Evolutionary conservation across 768 basidiomycete species (phyloP), one percentile per base, ranked within the genome.

Genomic region (Tulasnella sp.): DNA sequence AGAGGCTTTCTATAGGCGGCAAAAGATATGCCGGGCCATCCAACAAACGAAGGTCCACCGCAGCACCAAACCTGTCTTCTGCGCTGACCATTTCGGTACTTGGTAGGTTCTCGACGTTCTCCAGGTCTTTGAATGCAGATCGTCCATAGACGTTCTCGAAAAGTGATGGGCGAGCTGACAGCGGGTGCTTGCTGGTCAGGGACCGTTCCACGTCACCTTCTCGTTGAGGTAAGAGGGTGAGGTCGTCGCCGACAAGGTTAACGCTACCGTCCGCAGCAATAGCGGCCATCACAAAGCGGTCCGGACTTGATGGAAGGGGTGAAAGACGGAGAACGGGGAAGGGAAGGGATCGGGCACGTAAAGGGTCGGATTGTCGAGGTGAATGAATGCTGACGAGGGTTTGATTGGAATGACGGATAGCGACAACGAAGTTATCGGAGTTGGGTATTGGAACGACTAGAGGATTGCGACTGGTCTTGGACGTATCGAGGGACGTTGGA

Each of bases 61-160:
- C 87, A 82, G 79, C 79, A 51, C 73, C 57, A 46, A 78, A 78
- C 61, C 61, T 26, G 29, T 67, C 61, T 6, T 67, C 61, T 18
- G 81, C 78, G 40, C 51, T 61, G 72, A 84, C 85, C 84, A 85
- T 32, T 79, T 83, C 80, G 15, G 81, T 78, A 48, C 80, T 73
- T 6, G 78, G 78, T 18, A 35, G 40, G 44, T 15, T 57, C 16
- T 72, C 51, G 80, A 77, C 55, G 77, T 71, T n/a, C 80, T 75
- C 35, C 44, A 82, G 79, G 42, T 85, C 82, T 7, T 82, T 81
- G 81, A 95, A 90, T 2, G 92, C 92, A 67, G 93, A 89, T 78
- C 89, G 86, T 51, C 96, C 96, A 82, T 97, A 98, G 82, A 96
- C 93, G 82, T 96, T 95, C 83, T 94, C 92, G 85, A 96, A 94